These are phyloP conservation scores for Eutypa lata DNA, from an alignment of 2,329 filamentous ascomycete species.

Conservation along the genomic window DNA sequence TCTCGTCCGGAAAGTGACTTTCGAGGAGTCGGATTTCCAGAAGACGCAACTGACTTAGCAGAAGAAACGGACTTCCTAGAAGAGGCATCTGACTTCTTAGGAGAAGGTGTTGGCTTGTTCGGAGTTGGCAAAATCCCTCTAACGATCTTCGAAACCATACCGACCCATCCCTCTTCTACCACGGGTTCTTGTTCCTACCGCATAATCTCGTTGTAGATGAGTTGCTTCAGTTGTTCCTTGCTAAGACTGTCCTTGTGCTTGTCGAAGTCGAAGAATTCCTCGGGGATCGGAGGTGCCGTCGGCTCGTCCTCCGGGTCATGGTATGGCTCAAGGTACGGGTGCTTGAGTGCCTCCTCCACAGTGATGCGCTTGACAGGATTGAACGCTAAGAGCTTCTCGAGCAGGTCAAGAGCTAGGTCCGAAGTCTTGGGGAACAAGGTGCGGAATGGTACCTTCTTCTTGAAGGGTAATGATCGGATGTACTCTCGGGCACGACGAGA, in stretches of 20 bases:
- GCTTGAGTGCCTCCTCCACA: constrained; percentile 93
- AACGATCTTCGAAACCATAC: not conserved
- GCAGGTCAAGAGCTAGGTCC: constrained; percentile 87
- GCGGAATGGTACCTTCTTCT: constrained; percentile 99
- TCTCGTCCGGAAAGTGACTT: too few relatives aligned
- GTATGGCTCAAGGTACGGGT: constrained; percentile 97
- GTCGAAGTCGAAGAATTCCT: constrained; percentile 99
- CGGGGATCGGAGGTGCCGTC: constrained; percentile 91
- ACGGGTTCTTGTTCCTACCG: constrained; percentile 36
- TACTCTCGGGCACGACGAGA: constrained; percentile 95
- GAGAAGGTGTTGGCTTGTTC: not conserved
- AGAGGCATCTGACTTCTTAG: not conserved
- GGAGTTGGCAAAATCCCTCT: not conserved
- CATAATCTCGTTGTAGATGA: constrained; percentile 98
- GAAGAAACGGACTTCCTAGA: too few relatives aligned
- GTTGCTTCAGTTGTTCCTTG: constrained; percentile 95
- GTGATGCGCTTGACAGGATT: constrained; percentile 99
- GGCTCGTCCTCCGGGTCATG: constrained; percentile 99
- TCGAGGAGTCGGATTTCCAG: too few relatives aligned
- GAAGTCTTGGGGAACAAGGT: constrained; percentile 98
- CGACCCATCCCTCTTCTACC: not conserved
- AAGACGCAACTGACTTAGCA: too few relatives aligned
- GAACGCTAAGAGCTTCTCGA: constrained; percentile 95
- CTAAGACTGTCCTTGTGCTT: constrained; percentile 99
- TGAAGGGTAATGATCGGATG: constrained; percentile 95